These are phyloP conservation scores for Gaertneriomyces sp. DNA, from an alignment of 192 early-diverging fungal species.

Conservation along the genomic window DNA sequence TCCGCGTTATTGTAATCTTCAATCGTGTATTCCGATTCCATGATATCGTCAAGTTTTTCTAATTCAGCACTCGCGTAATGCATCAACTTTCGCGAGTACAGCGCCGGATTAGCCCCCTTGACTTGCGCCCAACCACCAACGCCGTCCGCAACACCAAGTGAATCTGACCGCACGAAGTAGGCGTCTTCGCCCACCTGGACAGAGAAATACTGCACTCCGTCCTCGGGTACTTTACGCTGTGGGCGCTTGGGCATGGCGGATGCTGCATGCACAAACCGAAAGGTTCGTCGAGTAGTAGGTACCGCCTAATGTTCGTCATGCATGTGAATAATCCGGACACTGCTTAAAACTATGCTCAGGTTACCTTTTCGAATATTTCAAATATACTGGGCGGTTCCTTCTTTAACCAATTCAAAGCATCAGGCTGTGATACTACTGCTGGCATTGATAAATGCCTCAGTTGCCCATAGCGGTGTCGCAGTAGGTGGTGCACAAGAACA, in stretches of 20 bases:
- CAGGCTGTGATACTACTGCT: slow-evolving; percentile 10
- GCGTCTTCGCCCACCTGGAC: slow-evolving; percentile 87
- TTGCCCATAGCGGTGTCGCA: slow-evolving; percentile 6
- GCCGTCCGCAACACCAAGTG: slow-evolving; percentile 90
- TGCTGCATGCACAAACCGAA: slow-evolving; percentile 58
- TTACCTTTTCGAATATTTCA: slow-evolving; percentile 30
- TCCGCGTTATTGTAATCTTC: slow-evolving; percentile 75
- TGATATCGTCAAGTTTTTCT: slow-evolving; percentile 79
- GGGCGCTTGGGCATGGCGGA: slow-evolving; percentile 53
- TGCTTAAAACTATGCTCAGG: neutral
- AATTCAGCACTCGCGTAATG: slow-evolving; percentile 81
- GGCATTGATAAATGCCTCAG: slow-evolving; percentile 22
- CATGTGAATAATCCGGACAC: neutral
- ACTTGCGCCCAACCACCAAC: slow-evolving; percentile 88
- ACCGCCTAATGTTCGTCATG: slow-evolving; percentile 1
- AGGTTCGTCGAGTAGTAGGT: slow-evolving; percentile 29
- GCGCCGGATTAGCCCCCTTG: slow-evolving; percentile 77
- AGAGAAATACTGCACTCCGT: slow-evolving; percentile 23
- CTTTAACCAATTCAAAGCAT: slow-evolving; percentile 25
- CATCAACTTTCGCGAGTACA: slow-evolving; percentile 92
- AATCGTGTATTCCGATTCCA: slow-evolving; percentile 62
- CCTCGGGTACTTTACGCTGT: slow-evolving; percentile 1
- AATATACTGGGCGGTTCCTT: slow-evolving; percentile 25
- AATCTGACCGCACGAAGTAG: slow-evolving; percentile 82
- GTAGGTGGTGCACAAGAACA: neutral